Evolutionary conservation across 768 basidiomycete species (phyloP).

Genomic region (Nidula microcarpa): DNA sequence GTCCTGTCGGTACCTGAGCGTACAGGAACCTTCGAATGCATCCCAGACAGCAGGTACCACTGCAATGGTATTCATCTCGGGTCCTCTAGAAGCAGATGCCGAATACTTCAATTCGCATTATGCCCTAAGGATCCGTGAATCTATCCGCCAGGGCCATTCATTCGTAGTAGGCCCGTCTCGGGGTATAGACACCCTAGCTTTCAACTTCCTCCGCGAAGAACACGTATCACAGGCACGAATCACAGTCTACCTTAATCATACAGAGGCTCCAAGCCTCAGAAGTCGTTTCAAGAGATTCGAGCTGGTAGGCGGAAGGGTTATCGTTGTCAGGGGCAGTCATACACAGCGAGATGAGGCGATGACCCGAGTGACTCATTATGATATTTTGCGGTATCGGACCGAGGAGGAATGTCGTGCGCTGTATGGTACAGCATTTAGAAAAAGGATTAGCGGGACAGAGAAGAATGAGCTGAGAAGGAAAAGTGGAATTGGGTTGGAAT

Average conservation of each 20-base stretch:
- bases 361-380: constrained; percentile 22
- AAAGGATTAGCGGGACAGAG: constrained; percentile 20
- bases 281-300: constrained; percentile 9
- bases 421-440: constrained; percentile 15
- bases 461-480: constrained; percentile 22
- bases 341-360: constrained; percentile 21
- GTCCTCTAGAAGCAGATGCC: constrained; percentile 6
- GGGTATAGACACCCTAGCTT: constrained; percentile 15
- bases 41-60: too few relatives aligned
- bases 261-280: constrained; percentile 7
- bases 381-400: constrained; percentile 22
- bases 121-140: constrained; percentile 4
- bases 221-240: constrained; percentile 10
- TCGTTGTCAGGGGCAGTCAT: constrained; percentile 14
- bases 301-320: constrained; percentile 10
- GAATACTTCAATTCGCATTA: constrained; percentile 16
- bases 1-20: too few relatives aligned
- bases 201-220: constrained; percentile 9
- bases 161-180: constrained; percentile 17
- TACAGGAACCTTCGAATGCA: too few relatives aligned
- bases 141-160: constrained; percentile 13
- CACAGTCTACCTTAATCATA: constrained; percentile 13
- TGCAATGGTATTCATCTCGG: too few relatives aligned
- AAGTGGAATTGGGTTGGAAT: constrained; percentile 10
- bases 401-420: constrained; percentile 15